Conservation (phyloP, 2,329 filamentous ascomycete genomes). For the Cercospora sp. region DNA sequence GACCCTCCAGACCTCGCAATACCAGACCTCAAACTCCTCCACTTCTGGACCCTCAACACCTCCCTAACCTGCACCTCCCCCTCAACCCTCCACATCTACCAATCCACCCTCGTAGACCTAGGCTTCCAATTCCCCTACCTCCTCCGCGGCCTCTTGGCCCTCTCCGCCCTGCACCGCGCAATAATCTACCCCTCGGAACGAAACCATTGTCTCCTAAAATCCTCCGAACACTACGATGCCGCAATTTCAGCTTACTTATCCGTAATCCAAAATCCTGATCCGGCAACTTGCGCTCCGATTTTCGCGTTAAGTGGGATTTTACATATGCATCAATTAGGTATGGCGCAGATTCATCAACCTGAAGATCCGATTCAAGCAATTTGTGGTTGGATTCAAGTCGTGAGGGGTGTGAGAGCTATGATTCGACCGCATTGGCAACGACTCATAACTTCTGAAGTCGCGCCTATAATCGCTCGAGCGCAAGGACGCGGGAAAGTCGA, state of each 20-base stretch:
- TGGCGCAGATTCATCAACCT: constrained; percentile 18
- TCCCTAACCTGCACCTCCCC: constrained; percentile 7
- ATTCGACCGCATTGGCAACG: constrained; percentile 19
- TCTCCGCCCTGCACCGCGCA: constrained; percentile 28
- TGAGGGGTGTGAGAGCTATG: constrained; percentile 16
- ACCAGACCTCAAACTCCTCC: constrained; percentile 25
- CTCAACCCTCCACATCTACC: constrained; percentile 18
- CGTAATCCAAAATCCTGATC: constrained; percentile 14
- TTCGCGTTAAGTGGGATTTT: constrained; percentile 19
- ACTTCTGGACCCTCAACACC: constrained; percentile 26
- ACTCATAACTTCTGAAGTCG: constrained; percentile 20
- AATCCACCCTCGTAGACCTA: constrained; percentile 22
- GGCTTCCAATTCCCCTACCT: constrained; percentile 27
- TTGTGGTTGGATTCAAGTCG: constrained; percentile 20
- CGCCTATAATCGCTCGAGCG: constrained; percentile 7
- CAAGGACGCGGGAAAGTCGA: background rate
- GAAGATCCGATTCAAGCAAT: constrained; percentile 18
- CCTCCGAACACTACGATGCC: constrained; percentile 19
- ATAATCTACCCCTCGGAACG: constrained; percentile 19
- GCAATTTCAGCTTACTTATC: constrained; percentile 17
- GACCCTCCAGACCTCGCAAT: constrained; percentile 16
- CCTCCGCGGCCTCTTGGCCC: constrained; percentile 27
- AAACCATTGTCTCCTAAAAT: constrained; percentile 15
- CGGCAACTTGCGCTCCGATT: constrained; percentile 18
- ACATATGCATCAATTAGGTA: constrained; percentile 18